A percentile compares a stretch with the other conserved stretches of the same genome.
phyloP scores from a whole-genome alignment of 495 filamentous ascomycete species.

The Paragyromitra xinjiangensis region DNA sequence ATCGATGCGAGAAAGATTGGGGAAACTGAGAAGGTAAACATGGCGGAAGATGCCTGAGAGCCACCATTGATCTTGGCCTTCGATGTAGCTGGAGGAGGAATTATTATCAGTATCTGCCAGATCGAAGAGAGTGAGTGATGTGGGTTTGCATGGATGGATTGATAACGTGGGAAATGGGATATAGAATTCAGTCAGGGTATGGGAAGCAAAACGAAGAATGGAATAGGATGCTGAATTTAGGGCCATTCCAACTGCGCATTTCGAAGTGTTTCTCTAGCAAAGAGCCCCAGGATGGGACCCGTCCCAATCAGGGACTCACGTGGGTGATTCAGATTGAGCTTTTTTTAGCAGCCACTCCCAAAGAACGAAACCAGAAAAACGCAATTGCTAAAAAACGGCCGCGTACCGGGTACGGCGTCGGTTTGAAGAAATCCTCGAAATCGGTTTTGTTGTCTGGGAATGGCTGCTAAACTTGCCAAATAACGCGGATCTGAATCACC shows the following conservation, averaged over 20 bases:
- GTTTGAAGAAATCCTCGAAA: not conserved
- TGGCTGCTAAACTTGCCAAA: not conserved
- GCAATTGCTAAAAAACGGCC: not conserved
- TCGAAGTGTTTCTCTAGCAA: not conserved
- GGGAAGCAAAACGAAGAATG: not conserved
- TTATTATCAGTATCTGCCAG: slow-evolving; percentile 25
- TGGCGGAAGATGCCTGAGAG: slow-evolving; percentile 74
- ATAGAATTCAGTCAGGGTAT: not conserved
- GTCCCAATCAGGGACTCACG: not conserved
- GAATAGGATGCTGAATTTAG: not conserved
- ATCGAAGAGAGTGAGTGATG: not conserved
- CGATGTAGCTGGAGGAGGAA: slow-evolving; percentile 66
- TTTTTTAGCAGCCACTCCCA: slow-evolving; percentile 3
- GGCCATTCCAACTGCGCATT: not conserved
- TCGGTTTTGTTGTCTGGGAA: not conserved
- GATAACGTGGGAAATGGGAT: not conserved
- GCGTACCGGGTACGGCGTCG: not conserved
- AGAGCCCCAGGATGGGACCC: not conserved
- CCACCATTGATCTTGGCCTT: slow-evolving; percentile 69
- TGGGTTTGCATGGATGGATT: not conserved
- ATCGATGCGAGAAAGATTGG: slow-evolving; percentile 64
- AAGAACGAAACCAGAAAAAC: not conserved
- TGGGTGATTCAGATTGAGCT: not conserved
- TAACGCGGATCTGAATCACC: not conserved
- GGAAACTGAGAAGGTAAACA: slow-evolving; percentile 69